Evolutionary conservation across 2,329 filamentous ascomycete genomes (phyloP), one percentile per base, ranked within the genome.

Genomic region (Neophaeococcomyces mojaviensis): DNA sequence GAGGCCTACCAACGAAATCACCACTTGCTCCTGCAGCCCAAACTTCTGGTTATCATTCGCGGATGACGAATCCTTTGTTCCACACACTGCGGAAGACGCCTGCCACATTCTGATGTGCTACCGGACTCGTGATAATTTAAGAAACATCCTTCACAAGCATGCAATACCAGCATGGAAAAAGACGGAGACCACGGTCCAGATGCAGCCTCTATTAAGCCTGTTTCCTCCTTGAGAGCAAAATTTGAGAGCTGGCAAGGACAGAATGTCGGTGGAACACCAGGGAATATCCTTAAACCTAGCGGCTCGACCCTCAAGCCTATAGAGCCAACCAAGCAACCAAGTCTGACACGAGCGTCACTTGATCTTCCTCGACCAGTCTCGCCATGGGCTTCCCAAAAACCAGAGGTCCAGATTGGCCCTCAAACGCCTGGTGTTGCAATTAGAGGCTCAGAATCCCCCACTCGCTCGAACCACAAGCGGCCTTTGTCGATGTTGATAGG

Each of bases 391-490:
- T 60, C 32, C 44, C 59, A 16, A 52, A 59, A 35, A 51, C 51
- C 39, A 49, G 48, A 5, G 55, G 56, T 12, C 50, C 42, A 46
- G 42, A 47, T 45, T 55, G 54, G 45, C 6, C 55, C 50, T 33
- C 44, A 45, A 10, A 63, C 61, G 43, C 54, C 57, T 13, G 48
- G 53, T n/a, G 44, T 52, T n/a, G 39, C 45, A n/a, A 28, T 47
- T 5, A 43, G 58, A 10, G 59, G 61, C 19, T 54, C 58, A 35
- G 62, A 58, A 16, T 68, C 65, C 77, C 79, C 51, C 78, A 65
- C 58, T 76, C 80, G 49, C 78, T 71, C 64, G 76, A 81, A 58
- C 80, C 77, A 59, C 81, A 78, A 60, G 44, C 60, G 68, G 34
- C 68, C 67, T n/a, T 60, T 68, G 51, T 71, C 68, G 13, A 65